A percentile compares a stretch with the other conserved stretches of the same genome.
Evolutionary conservation across 441 rosid species (phyloP).

Genomic region (Corymbia citriodora): DNA sequence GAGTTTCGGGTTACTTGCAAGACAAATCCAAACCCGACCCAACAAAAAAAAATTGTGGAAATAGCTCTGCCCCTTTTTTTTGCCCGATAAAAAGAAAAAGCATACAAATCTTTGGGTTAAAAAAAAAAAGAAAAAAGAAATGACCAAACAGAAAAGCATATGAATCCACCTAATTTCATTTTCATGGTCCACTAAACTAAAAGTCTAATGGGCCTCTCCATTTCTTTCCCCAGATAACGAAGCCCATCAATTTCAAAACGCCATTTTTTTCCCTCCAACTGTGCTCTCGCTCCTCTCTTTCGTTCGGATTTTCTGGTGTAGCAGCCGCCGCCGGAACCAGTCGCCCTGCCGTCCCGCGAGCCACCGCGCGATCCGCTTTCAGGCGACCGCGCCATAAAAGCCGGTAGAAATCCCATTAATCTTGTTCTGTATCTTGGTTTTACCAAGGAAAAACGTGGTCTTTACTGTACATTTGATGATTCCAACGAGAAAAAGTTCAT

Average conservation of each 20-base stretch:
- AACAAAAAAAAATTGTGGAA: not conserved
- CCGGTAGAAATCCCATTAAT: not conserved
- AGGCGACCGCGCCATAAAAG: not conserved
- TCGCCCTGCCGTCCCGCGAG: not conserved
- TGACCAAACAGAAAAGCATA: no score
- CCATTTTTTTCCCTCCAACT: not conserved
- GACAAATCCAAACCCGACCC: not conserved
- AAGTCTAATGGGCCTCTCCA: not conserved
- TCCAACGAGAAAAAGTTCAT: not conserved
- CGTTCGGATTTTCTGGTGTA: not conserved
- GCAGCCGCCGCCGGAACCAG: not conserved
- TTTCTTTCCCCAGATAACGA: not conserved
- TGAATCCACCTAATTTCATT: not conserved
- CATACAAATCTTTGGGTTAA: fast-evolving
- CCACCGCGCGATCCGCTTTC: not conserved
- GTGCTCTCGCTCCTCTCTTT: not conserved
- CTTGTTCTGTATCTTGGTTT: not conserved
- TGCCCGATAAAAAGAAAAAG: fast-evolving
- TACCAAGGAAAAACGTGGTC: fast-evolving
- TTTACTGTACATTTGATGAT: not conserved
- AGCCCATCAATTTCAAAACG: not conserved
- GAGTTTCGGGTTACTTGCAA: not conserved
- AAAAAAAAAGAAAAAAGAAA: fast-evolving
- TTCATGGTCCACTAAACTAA: not conserved
- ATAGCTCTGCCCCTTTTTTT: not conserved